Evolutionary conservation across 1,284 basidiomycete genomes (phyloP).

Genomic region (Trichosporon coremiiforme): DNA sequence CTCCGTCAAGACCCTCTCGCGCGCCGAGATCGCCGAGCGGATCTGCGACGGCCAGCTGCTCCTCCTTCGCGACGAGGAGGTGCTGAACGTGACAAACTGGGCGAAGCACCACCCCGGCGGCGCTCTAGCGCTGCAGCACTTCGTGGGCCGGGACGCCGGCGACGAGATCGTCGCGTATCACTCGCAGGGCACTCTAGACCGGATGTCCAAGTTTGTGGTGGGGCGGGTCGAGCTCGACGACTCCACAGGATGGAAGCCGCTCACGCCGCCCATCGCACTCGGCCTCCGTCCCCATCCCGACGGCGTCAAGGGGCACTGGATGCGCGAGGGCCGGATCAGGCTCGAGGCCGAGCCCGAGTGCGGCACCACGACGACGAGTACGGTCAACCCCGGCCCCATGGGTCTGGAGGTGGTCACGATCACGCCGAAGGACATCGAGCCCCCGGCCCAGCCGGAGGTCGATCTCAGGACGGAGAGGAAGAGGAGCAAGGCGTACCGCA

Average conservation of each 20-base stretch:
- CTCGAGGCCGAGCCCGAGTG: slow-evolving; percentile 24
- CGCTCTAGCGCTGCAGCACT: slow-evolving; percentile 85
- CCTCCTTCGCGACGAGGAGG: slow-evolving; percentile 73
- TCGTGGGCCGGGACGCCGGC: slow-evolving; percentile 90
- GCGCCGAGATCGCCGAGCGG: slow-evolving; percentile 43
- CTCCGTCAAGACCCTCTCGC: slow-evolving; percentile 18
- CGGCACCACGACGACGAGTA: not conserved
- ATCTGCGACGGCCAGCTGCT: slow-evolving; percentile 78
- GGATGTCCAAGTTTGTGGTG: slow-evolving; percentile 72
- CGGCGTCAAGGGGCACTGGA: slow-evolving; percentile 51
- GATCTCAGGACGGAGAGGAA: slow-evolving; percentile 66
- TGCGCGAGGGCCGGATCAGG: slow-evolving; percentile 45
- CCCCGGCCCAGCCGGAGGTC: slow-evolving; percentile 57
- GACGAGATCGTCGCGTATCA: slow-evolving; percentile 97
- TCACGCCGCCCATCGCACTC: slow-evolving; percentile 84
- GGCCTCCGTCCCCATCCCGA: slow-evolving; percentile 68
- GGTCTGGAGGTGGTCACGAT: slow-evolving; percentile 32
- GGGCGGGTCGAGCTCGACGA: slow-evolving; percentile 63
- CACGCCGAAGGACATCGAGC: slow-evolving; percentile 46
- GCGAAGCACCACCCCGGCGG: slow-evolving; percentile 87
- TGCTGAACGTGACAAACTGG: slow-evolving; percentile 82
- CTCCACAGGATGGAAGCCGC: slow-evolving; percentile 67
- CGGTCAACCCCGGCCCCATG: not conserved
- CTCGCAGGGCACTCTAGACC: slow-evolving; percentile 65
- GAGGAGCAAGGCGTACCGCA: slow-evolving; percentile 77